Conservation (phyloP, 1,139 yeast genomes). For the Suhomyces taliae region DNA sequence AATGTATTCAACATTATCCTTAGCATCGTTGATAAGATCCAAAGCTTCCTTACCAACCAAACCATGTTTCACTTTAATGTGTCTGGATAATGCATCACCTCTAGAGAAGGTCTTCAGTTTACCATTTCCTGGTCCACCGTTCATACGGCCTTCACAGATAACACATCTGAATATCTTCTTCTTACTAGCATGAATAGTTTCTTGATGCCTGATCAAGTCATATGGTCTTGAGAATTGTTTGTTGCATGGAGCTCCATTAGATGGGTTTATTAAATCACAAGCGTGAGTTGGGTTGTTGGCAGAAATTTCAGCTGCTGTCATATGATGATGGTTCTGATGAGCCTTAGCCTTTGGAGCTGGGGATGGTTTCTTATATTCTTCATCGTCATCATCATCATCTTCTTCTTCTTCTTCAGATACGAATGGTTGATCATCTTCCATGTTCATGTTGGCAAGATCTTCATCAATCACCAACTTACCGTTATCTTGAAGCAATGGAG, state of each 20-base stretch:
- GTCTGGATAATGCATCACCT: slow-evolving; percentile 52
- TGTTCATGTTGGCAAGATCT: slow-evolving; percentile 11
- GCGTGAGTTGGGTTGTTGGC: slow-evolving; percentile 37
- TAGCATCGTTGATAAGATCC: slow-evolving; percentile 70
- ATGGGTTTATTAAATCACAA: slow-evolving; percentile 58
- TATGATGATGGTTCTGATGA: slow-evolving; percentile 1
- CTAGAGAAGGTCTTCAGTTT: slow-evolving; percentile 54
- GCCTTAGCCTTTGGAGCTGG: not conserved
- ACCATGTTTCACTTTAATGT: slow-evolving; percentile 51
- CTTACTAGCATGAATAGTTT: slow-evolving; percentile 49
- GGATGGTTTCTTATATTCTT: not conserved
- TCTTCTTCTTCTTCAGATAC: slow-evolving; percentile 7
- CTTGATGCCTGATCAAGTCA: slow-evolving; percentile 51
- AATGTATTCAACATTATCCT: slow-evolving; percentile 70
- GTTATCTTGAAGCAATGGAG: slow-evolving; percentile 1
- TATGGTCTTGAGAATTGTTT: slow-evolving; percentile 51
- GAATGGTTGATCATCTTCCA: slow-evolving; percentile 8
- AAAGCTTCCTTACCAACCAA: slow-evolving; percentile 48
- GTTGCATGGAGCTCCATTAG: slow-evolving; percentile 44
- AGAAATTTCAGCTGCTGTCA: slow-evolving; percentile 18
- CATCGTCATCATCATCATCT: slow-evolving; percentile 11
- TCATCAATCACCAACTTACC: slow-evolving; percentile 7
- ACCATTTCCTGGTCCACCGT: slow-evolving; percentile 57
- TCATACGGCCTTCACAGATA: slow-evolving; percentile 48
- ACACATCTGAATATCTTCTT: slow-evolving; percentile 52